Conservation (phyloP, 257 asterid genomes). For the Salvia hispanica region DNA sequence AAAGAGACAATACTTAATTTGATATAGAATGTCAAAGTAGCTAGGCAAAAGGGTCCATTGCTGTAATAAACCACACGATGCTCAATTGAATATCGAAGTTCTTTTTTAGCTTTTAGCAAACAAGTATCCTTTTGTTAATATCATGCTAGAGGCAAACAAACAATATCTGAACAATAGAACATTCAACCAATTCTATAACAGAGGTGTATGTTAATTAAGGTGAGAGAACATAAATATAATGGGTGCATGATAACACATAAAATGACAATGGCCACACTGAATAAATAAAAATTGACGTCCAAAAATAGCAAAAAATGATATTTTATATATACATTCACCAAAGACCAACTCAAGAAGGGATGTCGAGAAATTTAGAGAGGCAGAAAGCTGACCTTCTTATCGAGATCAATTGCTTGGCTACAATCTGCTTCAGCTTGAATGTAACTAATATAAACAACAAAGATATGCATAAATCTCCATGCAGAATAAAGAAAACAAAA, state of each 20-base stretch:
- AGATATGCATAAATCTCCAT: not conserved
- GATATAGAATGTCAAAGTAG: not conserved
- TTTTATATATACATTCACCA: not conserved
- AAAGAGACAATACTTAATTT: not conserved
- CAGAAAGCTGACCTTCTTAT: constrained; percentile 69
- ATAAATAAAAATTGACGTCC: not conserved
- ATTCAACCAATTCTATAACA: no score
- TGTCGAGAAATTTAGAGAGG: constrained; percentile 17
- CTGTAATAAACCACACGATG: not conserved
- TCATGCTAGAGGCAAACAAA: no score
- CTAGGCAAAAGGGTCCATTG: not conserved
- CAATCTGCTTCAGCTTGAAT: constrained; percentile 87
- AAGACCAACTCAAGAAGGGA: not conserved
- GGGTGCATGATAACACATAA: not conserved
- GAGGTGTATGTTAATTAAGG: no score
- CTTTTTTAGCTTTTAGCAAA: no score
- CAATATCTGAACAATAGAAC: no score
- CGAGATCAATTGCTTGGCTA: constrained; percentile 84
- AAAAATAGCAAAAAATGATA: not conserved
- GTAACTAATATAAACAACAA: constrained; percentile 44
- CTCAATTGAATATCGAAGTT: not conserved
- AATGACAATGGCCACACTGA: not conserved
- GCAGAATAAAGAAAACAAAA: constrained; percentile 9
- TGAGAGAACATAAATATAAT: not conserved
- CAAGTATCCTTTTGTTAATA: no score